Percentiles rank a stretch among this genome's conserved stretches.
phyloP scores from a whole-genome alignment of 2,329 filamentous ascomycete species.

The Corinectria fuckeliana region DNA sequence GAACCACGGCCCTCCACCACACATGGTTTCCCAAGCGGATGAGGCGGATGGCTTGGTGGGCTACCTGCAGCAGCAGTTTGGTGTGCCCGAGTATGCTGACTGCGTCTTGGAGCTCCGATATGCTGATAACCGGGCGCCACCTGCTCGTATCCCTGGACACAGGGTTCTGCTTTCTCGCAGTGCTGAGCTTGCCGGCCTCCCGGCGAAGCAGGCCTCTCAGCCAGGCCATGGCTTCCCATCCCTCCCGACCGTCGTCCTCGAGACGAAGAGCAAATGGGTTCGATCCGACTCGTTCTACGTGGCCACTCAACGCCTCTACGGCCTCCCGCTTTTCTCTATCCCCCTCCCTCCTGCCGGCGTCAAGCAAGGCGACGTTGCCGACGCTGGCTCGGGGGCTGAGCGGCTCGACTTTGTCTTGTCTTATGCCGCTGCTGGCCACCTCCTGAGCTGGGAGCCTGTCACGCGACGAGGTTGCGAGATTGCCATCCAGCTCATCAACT shows the following conservation, averaged over 20 bases:
- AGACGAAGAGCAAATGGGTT: conserved; percentile 59
- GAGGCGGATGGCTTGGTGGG: conserved; percentile 47
- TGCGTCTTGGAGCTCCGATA: conserved; percentile 56
- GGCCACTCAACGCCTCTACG: conserved; percentile 64
- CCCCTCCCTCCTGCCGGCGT: conserved; percentile 38
- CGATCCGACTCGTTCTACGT: conserved; percentile 63
- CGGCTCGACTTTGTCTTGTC: conserved; percentile 64
- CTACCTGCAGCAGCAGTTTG: conserved; percentile 49
- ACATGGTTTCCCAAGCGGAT: conserved; percentile 38
- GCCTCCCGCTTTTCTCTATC: conserved; percentile 55
- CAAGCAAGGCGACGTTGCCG: conserved; percentile 41
- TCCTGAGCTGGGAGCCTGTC: conserved; percentile 62
- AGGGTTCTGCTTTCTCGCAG: conserved; percentile 63
- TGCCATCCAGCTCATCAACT: conserved; percentile 63
- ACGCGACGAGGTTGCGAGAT: conserved; percentile 65
- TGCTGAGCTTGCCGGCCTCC: conserved; percentile 35
- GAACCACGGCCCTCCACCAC: conserved; percentile 38
- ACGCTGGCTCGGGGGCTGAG: conserved; percentile 49
- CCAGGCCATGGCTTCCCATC: conserved; percentile 34
- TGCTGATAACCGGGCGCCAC: conserved; percentile 45
- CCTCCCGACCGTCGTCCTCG: conserved; percentile 47
- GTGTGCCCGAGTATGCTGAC: conserved; percentile 46
- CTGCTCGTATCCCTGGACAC: conserved; percentile 59
- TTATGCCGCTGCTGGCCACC: conserved; percentile 68
- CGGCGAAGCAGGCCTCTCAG: conserved; percentile 42